These are phyloP conservation scores for Lachnellula subtilissima DNA, from an alignment of 2,329 filamentous ascomycete genomes.

Conservation along the genomic window DNA sequence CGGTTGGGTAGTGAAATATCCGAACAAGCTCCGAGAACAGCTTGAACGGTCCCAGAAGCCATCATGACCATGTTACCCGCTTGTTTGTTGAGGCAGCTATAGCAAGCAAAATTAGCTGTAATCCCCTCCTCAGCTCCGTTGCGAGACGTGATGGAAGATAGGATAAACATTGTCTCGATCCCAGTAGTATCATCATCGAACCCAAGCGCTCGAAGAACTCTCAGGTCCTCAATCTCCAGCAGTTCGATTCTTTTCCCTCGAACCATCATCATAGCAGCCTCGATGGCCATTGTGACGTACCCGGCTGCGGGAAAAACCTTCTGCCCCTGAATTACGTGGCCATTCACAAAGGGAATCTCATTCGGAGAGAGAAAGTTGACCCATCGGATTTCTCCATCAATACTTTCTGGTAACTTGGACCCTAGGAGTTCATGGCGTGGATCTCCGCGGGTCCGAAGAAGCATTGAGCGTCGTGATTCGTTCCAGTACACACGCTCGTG, in stretches of 20 bases:
- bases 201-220: not conserved
- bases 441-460: constrained; percentile 1
- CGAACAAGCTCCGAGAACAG: not conserved
- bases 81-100: not conserved
- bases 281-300: constrained; percentile 43
- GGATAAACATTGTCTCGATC: constrained; percentile 9
- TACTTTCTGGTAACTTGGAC: constrained; percentile 29
- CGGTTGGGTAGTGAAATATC: not conserved
- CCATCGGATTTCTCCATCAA: constrained; percentile 12
- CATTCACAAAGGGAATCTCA: constrained; percentile 41
- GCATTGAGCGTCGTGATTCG: constrained; percentile 9
- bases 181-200: not conserved
- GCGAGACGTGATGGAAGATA: not conserved
- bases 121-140: not conserved
- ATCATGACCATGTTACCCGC: not conserved
- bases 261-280: constrained; percentile 34
- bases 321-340: constrained; percentile 38
- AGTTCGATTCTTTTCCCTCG: not conserved
- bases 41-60: not conserved
- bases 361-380: constrained; percentile 10
- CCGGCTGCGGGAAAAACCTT: constrained; percentile 43
- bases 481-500: constrained; percentile 8
- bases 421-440: constrained; percentile 14
- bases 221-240: constrained; percentile 6
- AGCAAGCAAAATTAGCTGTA: not conserved